Percentiles rank a stretch among this genome's conserved stretches.
These are phyloP conservation scores for Brasilioporus rufonigricans DNA, from an alignment of 768 basidiomycete species.

Conservation along the genomic window DNA sequence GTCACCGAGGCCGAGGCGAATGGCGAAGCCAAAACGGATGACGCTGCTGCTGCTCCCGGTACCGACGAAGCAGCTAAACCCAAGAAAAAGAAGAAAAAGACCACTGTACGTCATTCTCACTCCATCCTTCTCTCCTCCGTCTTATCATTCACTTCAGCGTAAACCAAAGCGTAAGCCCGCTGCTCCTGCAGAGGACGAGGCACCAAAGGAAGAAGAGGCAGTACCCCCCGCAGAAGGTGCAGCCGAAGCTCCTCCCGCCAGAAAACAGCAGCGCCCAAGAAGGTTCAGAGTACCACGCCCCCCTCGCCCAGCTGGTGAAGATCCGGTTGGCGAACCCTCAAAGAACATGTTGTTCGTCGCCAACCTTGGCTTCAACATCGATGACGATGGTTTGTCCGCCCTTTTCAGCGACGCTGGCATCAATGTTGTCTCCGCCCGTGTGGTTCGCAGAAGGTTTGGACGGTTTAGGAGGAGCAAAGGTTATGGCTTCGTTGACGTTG, in stretches of 20 bases:
- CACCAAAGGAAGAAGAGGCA: constrained; percentile 27
- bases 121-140: neutral
- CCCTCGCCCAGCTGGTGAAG: constrained; percentile 73
- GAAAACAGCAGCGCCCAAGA: constrained; percentile 49
- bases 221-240: constrained; percentile 37
- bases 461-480: constrained; percentile 89
- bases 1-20: constrained; percentile 88
- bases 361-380: constrained; percentile 94
- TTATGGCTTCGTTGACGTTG: constrained; percentile 97
- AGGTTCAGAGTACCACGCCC: constrained; percentile 57
- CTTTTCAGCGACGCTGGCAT: constrained; percentile 89
- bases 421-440: constrained; percentile 79
- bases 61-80: constrained; percentile 61
- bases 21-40: constrained; percentile 65
- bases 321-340: constrained; percentile 84
- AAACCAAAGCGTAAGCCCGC: constrained; percentile 44
- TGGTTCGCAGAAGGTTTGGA: constrained; percentile 84
- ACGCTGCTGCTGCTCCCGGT: constrained; percentile 41
- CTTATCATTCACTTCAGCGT: constrained; percentile 42
- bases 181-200: constrained; percentile 34
- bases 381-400: constrained; percentile 74
- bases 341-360: constrained; percentile 92
- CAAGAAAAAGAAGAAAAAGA: constrained; percentile 81
- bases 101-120: constrained; percentile 37
- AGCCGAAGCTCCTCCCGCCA: constrained; percentile 34